Conservation (phyloP, 2,329 filamentous ascomycete genomes). For the Sordariomycetes sp. region DNA sequence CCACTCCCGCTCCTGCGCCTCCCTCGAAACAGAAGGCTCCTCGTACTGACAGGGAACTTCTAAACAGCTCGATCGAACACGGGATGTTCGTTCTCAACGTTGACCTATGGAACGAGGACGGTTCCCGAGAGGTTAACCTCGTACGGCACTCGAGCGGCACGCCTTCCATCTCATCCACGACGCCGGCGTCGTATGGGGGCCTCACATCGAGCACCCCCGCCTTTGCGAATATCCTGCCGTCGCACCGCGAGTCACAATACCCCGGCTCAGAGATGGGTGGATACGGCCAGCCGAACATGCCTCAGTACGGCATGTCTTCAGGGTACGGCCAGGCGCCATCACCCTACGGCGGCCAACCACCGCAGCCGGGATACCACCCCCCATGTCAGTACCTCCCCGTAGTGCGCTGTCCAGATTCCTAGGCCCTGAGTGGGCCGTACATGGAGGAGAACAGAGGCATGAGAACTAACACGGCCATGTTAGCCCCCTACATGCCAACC, state of each 20-base stretch:
- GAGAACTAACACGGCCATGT: background rate
- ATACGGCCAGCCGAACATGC: conserved; percentile 15
- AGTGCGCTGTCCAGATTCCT: background rate
- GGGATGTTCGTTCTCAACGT: conserved; percentile 45
- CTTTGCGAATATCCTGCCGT: conserved; percentile 20
- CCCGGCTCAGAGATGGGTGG: conserved; percentile 13
- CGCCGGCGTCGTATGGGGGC: conserved; percentile 28
- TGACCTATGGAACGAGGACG: conserved; percentile 54
- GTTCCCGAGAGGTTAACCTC: conserved; percentile 51
- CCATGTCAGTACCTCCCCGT: conserved; percentile 14
- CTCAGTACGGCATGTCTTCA: conserved; percentile 3
- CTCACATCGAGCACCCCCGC: conserved; percentile 14
- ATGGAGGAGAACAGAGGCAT: background rate
- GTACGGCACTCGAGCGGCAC: conserved; percentile 49
- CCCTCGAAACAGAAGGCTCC: background rate
- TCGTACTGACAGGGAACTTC: background rate
- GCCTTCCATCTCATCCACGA: conserved; percentile 71
- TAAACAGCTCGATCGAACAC: conserved; percentile 21
- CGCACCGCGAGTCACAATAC: conserved; percentile 21
- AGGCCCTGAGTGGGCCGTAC: background rate
- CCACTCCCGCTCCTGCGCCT: conserved; percentile 7
- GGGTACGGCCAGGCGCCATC: conserved; percentile 13
- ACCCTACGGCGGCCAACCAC: conserved; percentile 1
- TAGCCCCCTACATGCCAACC: conserved; percentile 11
- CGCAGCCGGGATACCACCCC: conserved; percentile 13